Percentiles rank a stretch among this genome's conserved stretches.
Evolutionary conservation across 352 stramenopile species (phyloP).

Genomic region (Pythium pyrilobum): DNA sequence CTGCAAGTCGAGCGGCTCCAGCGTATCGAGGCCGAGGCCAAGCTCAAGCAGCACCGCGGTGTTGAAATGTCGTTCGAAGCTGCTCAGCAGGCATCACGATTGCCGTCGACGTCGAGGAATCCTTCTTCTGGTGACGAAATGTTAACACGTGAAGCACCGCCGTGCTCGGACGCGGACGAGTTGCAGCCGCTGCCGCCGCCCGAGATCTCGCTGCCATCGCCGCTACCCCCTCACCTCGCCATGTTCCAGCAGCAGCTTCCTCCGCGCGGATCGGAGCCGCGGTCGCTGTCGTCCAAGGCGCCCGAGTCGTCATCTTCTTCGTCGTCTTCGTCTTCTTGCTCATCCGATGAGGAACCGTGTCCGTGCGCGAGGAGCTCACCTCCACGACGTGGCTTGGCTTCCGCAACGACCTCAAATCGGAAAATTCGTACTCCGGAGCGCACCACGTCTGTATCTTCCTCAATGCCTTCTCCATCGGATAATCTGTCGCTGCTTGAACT

Average conservation of each 20-base stretch:
- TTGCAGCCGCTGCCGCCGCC: slow-evolving; percentile 47
- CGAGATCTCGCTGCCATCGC: slow-evolving; percentile 26
- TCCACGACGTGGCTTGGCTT: neutral
- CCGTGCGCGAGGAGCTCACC: neutral
- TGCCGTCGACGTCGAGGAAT: neutral
- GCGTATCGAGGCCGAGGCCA: slow-evolving; percentile 60
- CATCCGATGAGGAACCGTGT: neutral
- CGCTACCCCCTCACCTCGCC: slow-evolving; percentile 33
- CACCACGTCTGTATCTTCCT: slow-evolving; percentile 8
- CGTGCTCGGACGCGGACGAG: slow-evolving; percentile 21
- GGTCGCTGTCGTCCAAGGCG: slow-evolving; percentile 4
- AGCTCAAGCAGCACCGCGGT: slow-evolving; percentile 38
- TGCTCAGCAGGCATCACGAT: neutral
- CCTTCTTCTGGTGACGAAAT: neutral
- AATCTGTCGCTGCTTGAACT: slow-evolving; percentile 57
- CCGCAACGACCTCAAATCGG: neutral
- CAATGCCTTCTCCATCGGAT: slow-evolving; percentile 12
- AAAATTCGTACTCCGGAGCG: slow-evolving; percentile 13
- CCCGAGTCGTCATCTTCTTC: slow-evolving; percentile 23
- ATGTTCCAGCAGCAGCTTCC: slow-evolving; percentile 17
- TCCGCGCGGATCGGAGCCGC: slow-evolving; percentile 4
- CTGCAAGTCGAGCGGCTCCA: slow-evolving; percentile 63
- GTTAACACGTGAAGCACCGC: neutral
- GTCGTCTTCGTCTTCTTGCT: slow-evolving; percentile 19
- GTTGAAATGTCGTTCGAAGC: neutral